Conservation (phyloP, 2,329 filamentous ascomycete genomes). For the Fusarium haematococcum region DNA sequence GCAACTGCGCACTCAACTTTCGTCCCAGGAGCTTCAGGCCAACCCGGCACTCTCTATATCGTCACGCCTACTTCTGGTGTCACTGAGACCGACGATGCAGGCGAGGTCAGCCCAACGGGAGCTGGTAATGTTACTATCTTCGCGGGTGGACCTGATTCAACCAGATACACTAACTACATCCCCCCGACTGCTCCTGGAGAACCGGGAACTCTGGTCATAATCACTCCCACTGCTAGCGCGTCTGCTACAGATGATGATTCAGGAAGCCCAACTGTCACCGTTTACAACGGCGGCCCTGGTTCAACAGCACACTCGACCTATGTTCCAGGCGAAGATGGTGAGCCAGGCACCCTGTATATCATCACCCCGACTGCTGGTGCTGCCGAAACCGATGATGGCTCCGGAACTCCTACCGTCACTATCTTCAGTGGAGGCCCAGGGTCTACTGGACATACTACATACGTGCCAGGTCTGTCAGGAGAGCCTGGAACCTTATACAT, state of each 20-base stretch:
- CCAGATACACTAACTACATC: slow-evolving; percentile 1
- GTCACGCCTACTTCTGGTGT: background rate
- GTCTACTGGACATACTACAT: background rate
- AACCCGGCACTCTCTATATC: slow-evolving; percentile 17
- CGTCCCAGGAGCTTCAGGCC: background rate
- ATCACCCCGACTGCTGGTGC: background rate
- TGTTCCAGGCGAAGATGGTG: background rate
- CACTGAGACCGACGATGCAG: background rate
- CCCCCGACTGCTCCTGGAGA: slow-evolving; percentile 7
- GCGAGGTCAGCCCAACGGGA: background rate
- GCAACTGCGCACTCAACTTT: background rate
- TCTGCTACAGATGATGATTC: background rate
- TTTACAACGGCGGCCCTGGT: background rate
- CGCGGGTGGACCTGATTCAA: background rate
- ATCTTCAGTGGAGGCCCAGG: slow-evolving; percentile 15
- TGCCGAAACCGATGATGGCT: background rate
- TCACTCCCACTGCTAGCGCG: background rate
- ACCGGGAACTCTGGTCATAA: slow-evolving; percentile 11
- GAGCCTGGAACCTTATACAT: slow-evolving; percentile 7
- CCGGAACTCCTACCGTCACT: background rate
- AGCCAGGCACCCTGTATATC: background rate
- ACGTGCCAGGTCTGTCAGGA: background rate
- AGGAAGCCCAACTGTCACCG: background rate
- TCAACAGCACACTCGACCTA: background rate
- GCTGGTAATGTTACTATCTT: background rate